phyloP scores from a whole-genome alignment of 2,329 filamentous ascomycete species.

The Penicillium corylophilum region DNA sequence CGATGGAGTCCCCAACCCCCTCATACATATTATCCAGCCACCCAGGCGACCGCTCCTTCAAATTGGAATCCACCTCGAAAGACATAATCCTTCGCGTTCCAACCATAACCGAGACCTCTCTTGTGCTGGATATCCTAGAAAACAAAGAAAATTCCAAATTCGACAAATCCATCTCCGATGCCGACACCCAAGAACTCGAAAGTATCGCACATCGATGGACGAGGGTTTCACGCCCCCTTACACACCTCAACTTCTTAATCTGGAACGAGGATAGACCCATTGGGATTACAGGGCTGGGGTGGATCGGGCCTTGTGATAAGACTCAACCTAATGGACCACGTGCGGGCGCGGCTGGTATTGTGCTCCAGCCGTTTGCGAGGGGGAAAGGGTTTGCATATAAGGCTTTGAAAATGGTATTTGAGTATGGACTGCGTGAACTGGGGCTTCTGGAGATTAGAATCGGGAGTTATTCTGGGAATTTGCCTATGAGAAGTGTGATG shows the following conservation, averaged over 20 bases:
- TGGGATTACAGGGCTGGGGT: conserved; percentile 4
- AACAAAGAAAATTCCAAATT: conserved; percentile 7
- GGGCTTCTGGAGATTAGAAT: conserved; percentile 1
- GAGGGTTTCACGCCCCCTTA: neutral
- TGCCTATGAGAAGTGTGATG: conserved; percentile 7
- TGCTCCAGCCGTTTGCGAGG: neutral
- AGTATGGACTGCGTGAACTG: conserved; percentile 5
- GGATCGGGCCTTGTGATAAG: conserved; percentile 2
- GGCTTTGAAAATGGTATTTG: neutral
- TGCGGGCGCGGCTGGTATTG: conserved; percentile 1
- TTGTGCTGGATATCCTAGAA: neutral
- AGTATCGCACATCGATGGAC: conserved; percentile 3
- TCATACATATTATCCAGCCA: neutral
- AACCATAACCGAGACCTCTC: neutral
- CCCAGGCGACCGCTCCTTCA: neutral
- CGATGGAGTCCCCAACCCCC: neutral
- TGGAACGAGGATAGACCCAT: neutral
- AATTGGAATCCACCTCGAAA: neutral
- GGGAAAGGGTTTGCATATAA: conserved; percentile 1
- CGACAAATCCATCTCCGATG: conserved; percentile 3
- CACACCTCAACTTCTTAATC: conserved; percentile 1
- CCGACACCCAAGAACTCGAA: neutral
- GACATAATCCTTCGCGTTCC: conserved; percentile 1
- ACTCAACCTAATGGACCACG: neutral
- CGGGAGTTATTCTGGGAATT: conserved; percentile 1